phyloP scores from a whole-genome alignment of 176 grass and related monocot species.

The Cocos nucifera region DNA sequence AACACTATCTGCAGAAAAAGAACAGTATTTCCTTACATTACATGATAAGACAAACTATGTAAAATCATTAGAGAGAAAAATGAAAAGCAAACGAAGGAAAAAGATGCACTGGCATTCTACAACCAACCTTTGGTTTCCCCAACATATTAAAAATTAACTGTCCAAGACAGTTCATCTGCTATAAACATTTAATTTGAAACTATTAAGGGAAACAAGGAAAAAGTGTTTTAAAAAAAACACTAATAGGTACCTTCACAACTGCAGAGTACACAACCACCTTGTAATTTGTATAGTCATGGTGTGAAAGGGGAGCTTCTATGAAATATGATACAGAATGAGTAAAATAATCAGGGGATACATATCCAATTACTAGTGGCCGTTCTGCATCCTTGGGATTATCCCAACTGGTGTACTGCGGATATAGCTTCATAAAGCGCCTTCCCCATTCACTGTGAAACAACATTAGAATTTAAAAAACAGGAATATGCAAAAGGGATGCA shows the following conservation, averaged over 20 bases:
- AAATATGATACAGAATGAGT: conserved; percentile 99
- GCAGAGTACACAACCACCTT: conserved; percentile 91
- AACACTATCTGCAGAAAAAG: neutral
- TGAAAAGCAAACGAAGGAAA: no score
- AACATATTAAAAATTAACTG: no score
- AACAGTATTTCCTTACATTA: no score
- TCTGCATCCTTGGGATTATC: conserved; percentile 83
- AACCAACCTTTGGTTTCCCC: no score
- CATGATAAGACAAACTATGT: no score
- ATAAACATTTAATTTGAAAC: no score
- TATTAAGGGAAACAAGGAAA: no score
- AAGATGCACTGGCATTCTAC: no score
- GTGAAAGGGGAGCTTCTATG: conserved; percentile 85
- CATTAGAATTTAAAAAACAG: neutral
- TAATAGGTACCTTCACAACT: conserved; percentile 77
- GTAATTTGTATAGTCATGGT: conserved; percentile 72
- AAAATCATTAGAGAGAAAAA: no score
- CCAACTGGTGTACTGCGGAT: conserved; percentile 73
- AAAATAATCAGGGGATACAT: conserved; percentile 97
- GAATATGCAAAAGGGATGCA: neutral
- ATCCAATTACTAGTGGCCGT: conserved; percentile 73
- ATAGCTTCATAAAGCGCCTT: conserved; percentile 74
- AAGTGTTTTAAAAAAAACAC: no score
- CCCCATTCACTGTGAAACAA: conserved; percentile 85
- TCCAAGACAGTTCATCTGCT: no score